A percentile compares a stretch with the other conserved stretches of the same genome.
Conservation (phyloP, 228 moss, liverwort and hornwort species). For the Sphagnum fallax region DNA sequence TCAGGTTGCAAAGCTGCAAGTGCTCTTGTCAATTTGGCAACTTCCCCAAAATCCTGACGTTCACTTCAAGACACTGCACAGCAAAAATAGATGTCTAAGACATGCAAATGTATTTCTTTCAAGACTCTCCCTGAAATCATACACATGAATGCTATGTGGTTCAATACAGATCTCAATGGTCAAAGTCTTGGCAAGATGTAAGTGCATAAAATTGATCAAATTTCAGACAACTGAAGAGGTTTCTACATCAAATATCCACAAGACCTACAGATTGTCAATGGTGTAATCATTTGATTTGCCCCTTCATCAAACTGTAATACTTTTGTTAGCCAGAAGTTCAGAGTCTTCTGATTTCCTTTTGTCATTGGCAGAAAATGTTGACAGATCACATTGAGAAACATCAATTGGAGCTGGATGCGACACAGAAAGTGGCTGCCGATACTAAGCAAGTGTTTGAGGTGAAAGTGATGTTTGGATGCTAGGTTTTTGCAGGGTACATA, state of each 20-base stretch:
- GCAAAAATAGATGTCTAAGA: slow-evolving; percentile 4
- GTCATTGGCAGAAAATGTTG: background rate
- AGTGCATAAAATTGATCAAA: background rate
- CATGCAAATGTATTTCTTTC: slow-evolving; percentile 4
- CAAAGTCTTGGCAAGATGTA: background rate
- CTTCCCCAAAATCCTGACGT: background rate
- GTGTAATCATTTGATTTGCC: too few species aligned
- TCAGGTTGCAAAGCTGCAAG: slow-evolving; percentile 1
- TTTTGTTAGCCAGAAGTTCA: background rate
- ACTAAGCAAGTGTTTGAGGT: slow-evolving; percentile 2
- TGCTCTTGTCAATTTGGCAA: background rate
- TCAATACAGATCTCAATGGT: background rate
- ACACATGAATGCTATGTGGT: background rate
- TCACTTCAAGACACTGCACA: slow-evolving; percentile 1
- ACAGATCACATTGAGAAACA: background rate
- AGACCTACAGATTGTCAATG: too few species aligned
- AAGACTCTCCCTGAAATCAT: background rate
- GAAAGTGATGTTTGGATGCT: background rate
- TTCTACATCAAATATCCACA: background rate
- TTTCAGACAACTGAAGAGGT: background rate
- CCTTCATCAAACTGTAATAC: background rate
- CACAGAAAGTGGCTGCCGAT: slow-evolving; percentile 2
- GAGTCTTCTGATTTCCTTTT: background rate
- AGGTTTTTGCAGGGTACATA: background rate
- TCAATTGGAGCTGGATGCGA: slow-evolving; percentile 2